Evolutionary conservation across 129 eudicot species (phyloP), one percentile per base, ranked within the genome.

Genomic region (Daucus carota): DNA sequence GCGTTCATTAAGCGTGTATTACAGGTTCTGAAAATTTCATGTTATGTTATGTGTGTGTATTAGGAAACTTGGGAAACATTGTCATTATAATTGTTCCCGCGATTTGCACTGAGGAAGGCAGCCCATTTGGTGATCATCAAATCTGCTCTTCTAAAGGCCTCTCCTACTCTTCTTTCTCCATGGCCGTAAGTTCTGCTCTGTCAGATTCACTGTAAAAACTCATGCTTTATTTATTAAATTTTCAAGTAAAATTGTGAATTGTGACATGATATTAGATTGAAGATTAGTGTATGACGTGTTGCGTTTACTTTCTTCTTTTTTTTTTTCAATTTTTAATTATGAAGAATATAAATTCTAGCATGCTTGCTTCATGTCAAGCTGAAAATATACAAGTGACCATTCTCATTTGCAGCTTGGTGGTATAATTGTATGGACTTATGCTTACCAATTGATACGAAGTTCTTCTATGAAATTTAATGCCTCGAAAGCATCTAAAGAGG

Each of bases 51-150:
- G 63, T 62, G 69, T 59, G 68, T 38, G 72, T 54, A 44, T 38
- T 79, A 95, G 97, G 94, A 44, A 95, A 95, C 84, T 76, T 92
- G 88, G 99, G 99, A 75, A 86, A 82, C 76, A 85, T 95, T 50
- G 75, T 95, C 17, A 62, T 95, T 83, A 92, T 95, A 46, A 79
- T 95, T 29, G 80, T 95, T 68, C 99, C 99, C 41, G 99, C 96
- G 48, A 89, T 91, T 24, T 95, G 99, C 82, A 72, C 79, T 0
- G 92, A 95, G 66, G 80, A 82, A 36, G 97, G 99, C 6, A 92
- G 87, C 80, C 99, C 99, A 26, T 95, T 95, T 62, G 97, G 97
- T 20, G 96, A 89, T 79, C 90, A 86, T 57, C 75, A 45, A 8
- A 73, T 72, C 52, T 95, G 99, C 57, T n/a, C 87, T 42, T 63